Conservation (phyloP, 345 rosid species). For the Populus pruinosa region DNA sequence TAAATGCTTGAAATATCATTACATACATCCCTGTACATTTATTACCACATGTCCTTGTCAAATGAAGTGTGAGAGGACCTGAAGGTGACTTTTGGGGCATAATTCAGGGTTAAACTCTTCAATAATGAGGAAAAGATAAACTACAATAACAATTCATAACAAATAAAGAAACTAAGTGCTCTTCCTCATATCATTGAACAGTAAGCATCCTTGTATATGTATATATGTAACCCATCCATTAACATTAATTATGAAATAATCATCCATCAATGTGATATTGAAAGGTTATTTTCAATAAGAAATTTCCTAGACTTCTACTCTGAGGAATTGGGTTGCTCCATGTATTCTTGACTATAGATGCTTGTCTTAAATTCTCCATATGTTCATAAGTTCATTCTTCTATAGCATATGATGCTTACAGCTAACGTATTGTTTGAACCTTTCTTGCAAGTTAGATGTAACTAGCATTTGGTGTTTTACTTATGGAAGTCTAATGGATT, state of each 20-base stretch:
- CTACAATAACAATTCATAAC: background rate
- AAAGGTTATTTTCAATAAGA: background rate
- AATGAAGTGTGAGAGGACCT: background rate
- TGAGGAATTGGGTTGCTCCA: background rate
- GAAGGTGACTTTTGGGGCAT: background rate
- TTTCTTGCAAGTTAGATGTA: background rate
- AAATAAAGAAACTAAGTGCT: background rate
- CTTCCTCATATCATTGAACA: background rate
- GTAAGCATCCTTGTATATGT: background rate
- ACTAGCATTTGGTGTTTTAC: background rate
- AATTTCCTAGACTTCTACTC: background rate
- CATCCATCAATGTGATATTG: background rate
- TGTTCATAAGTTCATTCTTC: background rate
- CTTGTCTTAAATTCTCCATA: background rate
- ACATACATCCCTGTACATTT: background rate
- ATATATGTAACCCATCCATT: background rate
- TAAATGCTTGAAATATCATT: background rate
- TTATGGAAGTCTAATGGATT: background rate
- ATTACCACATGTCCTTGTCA: background rate
- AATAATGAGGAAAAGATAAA: background rate
- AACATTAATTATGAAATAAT: background rate
- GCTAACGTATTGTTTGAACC: background rate
- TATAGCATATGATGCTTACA: background rate
- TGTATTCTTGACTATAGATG: background rate
- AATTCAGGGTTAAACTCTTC: background rate